Base-by-base conservation (phyloP, 2,329 filamentous ascomycete genomes). In the Teratosphaeria gauchensis region DNA sequence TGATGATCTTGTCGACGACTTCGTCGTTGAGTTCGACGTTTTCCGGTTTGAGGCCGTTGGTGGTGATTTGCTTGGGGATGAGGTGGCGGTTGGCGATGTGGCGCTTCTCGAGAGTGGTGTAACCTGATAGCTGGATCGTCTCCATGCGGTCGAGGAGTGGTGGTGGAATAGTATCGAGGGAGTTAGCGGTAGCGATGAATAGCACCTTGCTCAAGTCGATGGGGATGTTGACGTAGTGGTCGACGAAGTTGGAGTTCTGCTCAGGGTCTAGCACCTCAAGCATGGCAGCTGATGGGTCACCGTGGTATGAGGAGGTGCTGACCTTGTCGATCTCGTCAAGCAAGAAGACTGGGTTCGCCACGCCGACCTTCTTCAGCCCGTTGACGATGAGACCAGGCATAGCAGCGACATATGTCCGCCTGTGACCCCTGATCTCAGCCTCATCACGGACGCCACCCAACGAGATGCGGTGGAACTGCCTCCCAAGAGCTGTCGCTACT, bases 251-350 rank as follows among this genome's bases (percentile, higher is more conserved):
- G 74, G 95, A 84, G 71, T 99, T 99, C 76, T 99, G 94, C 73
- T 99, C 94, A 0, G 94, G 94, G 69, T 99, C 94, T 53, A 99
- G 80, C 11, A 99, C 94, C 74, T 99, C 94, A 14, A 99, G 84
- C 92, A 99, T 96, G 8, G 94, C 94, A 24, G 94, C 94, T 21
- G 90, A 95, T 3, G 94, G 94, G 69, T 99, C 94, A 48, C 94
- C 94, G 65, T 99, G 92, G 73, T 94, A 88, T 72, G 92, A 97
- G 38, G 90, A 86, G 60, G 86, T 85, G 63, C 92, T 91, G 62
- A 99, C 83, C 80, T 99, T 99, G 79, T 99, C 94, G 66, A 99
- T 96, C 77, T 99, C 94, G 70, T 99, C 94, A 12, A 99, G 84
- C 53, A 99, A 77, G 76, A 99, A 89, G 58, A 99, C 92, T 0